Evolutionary conservation across 1,284 basidiomycete species (phyloP), one percentile per base, ranked within the genome.

Genomic region (Tylopilus sp.): DNA sequence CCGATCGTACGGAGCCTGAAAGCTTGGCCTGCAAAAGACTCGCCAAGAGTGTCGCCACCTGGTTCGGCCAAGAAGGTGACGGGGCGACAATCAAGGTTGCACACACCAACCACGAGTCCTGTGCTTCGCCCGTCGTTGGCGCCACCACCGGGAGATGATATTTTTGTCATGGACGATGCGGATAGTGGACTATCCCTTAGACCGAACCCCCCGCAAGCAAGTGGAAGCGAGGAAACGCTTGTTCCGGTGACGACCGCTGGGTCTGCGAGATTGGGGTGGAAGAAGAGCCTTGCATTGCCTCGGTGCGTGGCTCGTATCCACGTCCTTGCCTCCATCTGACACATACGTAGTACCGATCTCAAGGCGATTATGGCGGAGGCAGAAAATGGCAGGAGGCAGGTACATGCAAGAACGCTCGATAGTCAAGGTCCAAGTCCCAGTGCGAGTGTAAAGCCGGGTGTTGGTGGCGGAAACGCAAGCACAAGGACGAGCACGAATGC

Each of bases 301-400:
- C 66, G 70, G 79, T 78, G 62, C 55, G 77, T 73, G 2, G 44
- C 33, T 42, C 16, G 25, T 29, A 2, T 10, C 6, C 7, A 29
- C 5, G 16, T 37, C 16, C 37, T 35, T 16, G 41, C 31, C 21
- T 46, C 30, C 23, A 42, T 29, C 23, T 46, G 15, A 53, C 4
- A 11, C 38, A 7, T 34, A 4, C 34, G 3, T 55, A 91, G 86
- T 25, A 78, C 84, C 9, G 91, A 96, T 61, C 83, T 97, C 74
- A 85, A 89, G 57, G 74, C 81, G 18, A 84, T 97, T 53, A 92
- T 97, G 81, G 90, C 88, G 0, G 89, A 92, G 64, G 81, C 82
- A 1, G 79, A 81, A 36, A 69, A 51, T 23, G 58, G 59, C 25
- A 66, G 65, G 50, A 53, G 42, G 18, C 44, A 49, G 21, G 44